A percentile compares a stretch with the other conserved stretches of the same genome.
Evolutionary conservation across 495 filamentous ascomycete species (phyloP).

Genomic region (Pseudotulostoma volvatum): DNA sequence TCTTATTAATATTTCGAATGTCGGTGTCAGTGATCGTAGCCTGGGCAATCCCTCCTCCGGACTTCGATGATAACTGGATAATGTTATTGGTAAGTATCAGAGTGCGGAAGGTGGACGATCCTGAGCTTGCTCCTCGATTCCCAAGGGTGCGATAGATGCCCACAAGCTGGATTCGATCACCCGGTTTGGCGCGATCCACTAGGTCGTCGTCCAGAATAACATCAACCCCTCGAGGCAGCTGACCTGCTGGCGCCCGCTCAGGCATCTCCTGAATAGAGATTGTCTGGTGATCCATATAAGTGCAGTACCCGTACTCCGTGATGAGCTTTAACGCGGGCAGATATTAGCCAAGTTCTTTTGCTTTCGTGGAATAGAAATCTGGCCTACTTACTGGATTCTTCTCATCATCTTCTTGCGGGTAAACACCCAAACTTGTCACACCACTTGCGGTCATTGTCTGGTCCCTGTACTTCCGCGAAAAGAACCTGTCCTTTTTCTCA

Average conservation of each 20-base stretch:
- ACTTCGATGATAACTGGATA: constrained; percentile 88
- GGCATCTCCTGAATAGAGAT: constrained; percentile 99
- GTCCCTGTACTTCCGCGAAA: constrained; percentile 75
- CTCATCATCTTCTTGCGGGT: constrained; percentile 87
- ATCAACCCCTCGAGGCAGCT: constrained; percentile 92
- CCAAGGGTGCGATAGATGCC: constrained; percentile 87
- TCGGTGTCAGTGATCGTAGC: constrained; percentile 93
- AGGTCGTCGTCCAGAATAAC: constrained; percentile 95
- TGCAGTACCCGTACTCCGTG: constrained; percentile 92
- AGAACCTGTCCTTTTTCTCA: constrained; percentile 67
- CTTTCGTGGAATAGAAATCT: no score
- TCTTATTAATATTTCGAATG: constrained; percentile 96
- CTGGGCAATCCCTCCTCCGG: constrained; percentile 83
- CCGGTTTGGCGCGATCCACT: constrained; percentile 87
- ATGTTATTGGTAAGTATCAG: constrained; percentile 88
- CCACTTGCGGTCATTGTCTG: constrained; percentile 92
- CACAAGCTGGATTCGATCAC: constrained; percentile 89
- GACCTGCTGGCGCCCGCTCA: constrained; percentile 86
- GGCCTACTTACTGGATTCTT: constrained; percentile 39
- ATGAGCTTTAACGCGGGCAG: no score
- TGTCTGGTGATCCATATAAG: constrained; percentile 91
- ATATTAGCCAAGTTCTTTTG: not conserved
- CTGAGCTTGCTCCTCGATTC: constrained; percentile 76
- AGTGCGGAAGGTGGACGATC: constrained; percentile 84
- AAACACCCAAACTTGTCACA: constrained; percentile 72